A percentile compares a stretch with the other conserved stretches of the same genome.
phyloP scores from a whole-genome alignment of 305 asterid species.

The Fraxinus floribunda region DNA sequence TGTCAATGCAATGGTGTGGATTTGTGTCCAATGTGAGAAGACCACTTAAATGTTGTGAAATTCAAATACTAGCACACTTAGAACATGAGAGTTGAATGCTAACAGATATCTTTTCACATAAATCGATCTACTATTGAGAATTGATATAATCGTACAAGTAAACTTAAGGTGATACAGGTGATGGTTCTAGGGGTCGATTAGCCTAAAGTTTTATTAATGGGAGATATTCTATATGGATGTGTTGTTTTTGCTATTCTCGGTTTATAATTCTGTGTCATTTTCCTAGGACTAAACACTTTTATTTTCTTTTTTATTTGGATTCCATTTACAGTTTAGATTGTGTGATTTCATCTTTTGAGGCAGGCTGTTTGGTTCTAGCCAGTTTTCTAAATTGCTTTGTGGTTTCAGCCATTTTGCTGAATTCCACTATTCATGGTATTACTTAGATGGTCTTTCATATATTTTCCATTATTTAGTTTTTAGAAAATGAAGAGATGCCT shows the following conservation, averaged over 20 bases:
- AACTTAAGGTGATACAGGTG: background rate
- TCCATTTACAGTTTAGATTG: conserved; percentile 2
- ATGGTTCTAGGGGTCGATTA: background rate
- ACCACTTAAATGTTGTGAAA: conserved; percentile 6
- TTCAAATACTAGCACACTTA: conserved; percentile 9
- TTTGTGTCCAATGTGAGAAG: background rate
- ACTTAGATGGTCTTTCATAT: background rate
- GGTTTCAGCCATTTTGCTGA: background rate
- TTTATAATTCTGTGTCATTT: background rate
- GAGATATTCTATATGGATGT: background rate
- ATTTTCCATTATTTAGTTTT: background rate
- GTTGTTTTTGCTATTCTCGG: background rate
- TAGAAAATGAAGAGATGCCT: conserved; percentile 7
- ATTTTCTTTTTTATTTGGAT: background rate
- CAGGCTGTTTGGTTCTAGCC: background rate
- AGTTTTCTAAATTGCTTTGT: background rate
- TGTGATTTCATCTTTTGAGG: background rate
- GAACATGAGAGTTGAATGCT: conserved; percentile 2
- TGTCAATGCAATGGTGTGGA: conserved; percentile 5
- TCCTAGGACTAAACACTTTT: conserved; percentile 1
- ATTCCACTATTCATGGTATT: background rate
- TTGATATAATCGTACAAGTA: background rate
- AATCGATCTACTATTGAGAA: background rate
- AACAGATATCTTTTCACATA: background rate
- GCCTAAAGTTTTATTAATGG: background rate